These are phyloP conservation scores for Hygrophorus russula DNA, from an alignment of 768 basidiomycete species.

Conservation along the genomic window DNA sequence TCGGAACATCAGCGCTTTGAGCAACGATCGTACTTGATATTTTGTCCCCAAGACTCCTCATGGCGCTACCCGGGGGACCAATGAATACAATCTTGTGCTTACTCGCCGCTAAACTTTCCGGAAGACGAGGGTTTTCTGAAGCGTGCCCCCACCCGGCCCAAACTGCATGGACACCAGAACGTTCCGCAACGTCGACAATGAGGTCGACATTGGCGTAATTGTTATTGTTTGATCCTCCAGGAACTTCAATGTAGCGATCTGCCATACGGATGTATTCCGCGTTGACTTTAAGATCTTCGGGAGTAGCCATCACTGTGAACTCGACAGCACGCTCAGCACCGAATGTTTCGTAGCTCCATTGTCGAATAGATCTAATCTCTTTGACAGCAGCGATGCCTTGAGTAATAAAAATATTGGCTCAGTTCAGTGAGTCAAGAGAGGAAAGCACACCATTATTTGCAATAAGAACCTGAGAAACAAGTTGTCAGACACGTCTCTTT, in stretches of 20 bases:
- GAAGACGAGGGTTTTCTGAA: conserved; percentile 94
- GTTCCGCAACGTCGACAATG: conserved; percentile 96
- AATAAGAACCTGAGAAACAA: conserved; percentile 70
- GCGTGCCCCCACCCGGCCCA: conserved; percentile 99
- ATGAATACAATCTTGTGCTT: conserved; percentile 98
- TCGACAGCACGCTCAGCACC: conserved; percentile 93
- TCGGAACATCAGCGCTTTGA: conserved; percentile 91
- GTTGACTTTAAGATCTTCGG: conserved; percentile 96
- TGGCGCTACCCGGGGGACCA: conserved; percentile 96
- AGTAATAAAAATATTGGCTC: conserved; percentile 14
- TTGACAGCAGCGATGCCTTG: conserved; percentile 98
- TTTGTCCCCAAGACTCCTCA: conserved; percentile 98
- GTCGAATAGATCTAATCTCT: conserved; percentile 95
- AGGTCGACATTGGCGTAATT: conserved; percentile 99
- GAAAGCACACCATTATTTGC: conserved; percentile 79
- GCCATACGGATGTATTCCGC: conserved; percentile 99
- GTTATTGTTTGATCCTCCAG: conserved; percentile 97
- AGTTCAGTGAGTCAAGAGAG: conserved; percentile 3
- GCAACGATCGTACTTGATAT: conserved; percentile 99
- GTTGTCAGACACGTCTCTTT: not conserved
- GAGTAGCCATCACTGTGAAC: conserved; percentile 99
- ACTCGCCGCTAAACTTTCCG: conserved; percentile 84
- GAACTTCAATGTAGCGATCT: conserved; percentile 97
- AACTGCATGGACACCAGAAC: conserved; percentile 94
- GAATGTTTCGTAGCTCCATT: conserved; percentile 99